Conservation (phyloP, 176 grass and related monocot genomes). For the Musa beccarii region DNA sequence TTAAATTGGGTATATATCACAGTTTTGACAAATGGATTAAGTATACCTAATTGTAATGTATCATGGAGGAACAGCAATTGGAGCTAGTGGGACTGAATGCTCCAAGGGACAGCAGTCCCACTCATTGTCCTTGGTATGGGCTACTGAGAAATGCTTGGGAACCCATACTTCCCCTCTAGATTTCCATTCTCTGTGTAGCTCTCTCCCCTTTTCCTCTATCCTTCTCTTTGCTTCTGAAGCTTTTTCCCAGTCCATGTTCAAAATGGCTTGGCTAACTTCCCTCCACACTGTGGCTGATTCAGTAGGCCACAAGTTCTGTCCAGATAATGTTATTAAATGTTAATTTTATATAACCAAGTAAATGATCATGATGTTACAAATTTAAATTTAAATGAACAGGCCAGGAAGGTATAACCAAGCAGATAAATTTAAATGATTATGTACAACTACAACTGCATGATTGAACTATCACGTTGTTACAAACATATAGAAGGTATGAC, state of each 20-base stretch:
- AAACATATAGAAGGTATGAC: no score
- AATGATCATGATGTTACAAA: no score
- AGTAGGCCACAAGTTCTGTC: slow-evolving; percentile 34
- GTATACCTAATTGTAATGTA: background rate
- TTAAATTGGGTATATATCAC: no score
- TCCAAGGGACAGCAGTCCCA: slow-evolving; percentile 83
- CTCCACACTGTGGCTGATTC: slow-evolving; percentile 69
- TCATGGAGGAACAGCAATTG: slow-evolving; percentile 36
- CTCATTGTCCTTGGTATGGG: slow-evolving; percentile 43
- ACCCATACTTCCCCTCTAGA: slow-evolving; percentile 58
- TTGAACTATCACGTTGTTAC: no score
- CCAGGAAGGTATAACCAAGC: no score
- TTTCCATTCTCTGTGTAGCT: slow-evolving; percentile 43
- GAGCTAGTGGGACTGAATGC: slow-evolving; percentile 36
- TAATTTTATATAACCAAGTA: no score
- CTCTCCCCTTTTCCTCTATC: slow-evolving; percentile 67
- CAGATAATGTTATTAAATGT: background rate
- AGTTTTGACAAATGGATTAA: no score
- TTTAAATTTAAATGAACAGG: no score
- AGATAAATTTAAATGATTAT: no score
- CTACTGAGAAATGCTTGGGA: slow-evolving; percentile 69
- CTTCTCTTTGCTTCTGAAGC: slow-evolving; percentile 51
- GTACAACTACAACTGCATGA: no score
- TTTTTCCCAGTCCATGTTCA: slow-evolving; percentile 73
- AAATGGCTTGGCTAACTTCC: slow-evolving; percentile 49